Evolutionary conservation across 2,329 filamentous ascomycete species (phyloP), one percentile per base, ranked within the genome.

Genomic region (Tolypocladium pustulatum): DNA sequence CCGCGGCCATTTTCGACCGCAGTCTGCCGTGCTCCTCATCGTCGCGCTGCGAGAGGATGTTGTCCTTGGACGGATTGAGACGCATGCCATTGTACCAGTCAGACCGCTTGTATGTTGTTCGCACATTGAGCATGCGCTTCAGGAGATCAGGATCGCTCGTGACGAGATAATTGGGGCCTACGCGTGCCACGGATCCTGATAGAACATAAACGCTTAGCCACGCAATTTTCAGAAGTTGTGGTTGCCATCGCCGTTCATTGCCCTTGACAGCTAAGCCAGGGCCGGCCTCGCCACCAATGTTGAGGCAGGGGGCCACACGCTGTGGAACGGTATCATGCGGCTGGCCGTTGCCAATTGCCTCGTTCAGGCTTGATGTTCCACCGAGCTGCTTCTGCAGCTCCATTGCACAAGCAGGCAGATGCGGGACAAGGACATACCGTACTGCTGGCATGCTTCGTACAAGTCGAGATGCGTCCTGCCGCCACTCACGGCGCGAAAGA

Each of bases 61-160:
- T 81, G 66, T 83, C 76, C 22, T 73, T 71, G 46, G 76, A 71
- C 0, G 78, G 76, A 60, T 83, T 76, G 60, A 85, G 70, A 15
- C 76, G 74, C 60, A 81, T 71, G 2, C 74, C 76, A 58, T 77
- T 73, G 63, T 81, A 81, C 75, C 75, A 81, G 15, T 62, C 62
- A 2, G 68, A 66, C 2, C 68, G 65, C 3, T 52, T 73, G 57
- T 78, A 78, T 15, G 60, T 55, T 3, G 69, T 69, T 5, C 71
- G 72, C 1, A 72, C 71, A 56, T 68, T 72, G 66, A 69, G 76
- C 66, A 73, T 75, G 63, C 65, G 73, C 55, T 72, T 70, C 68
- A 76, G 65, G 20, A 79, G 66, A 22, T 76, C 75, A 1, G 77
- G 69, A 57, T 78, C 76, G 43, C 74, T 74, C 1, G 77, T 79